Evolutionary conservation across 2,329 filamentous ascomycete species (phyloP).

Genomic region (Leptographium radiaticola): DNA sequence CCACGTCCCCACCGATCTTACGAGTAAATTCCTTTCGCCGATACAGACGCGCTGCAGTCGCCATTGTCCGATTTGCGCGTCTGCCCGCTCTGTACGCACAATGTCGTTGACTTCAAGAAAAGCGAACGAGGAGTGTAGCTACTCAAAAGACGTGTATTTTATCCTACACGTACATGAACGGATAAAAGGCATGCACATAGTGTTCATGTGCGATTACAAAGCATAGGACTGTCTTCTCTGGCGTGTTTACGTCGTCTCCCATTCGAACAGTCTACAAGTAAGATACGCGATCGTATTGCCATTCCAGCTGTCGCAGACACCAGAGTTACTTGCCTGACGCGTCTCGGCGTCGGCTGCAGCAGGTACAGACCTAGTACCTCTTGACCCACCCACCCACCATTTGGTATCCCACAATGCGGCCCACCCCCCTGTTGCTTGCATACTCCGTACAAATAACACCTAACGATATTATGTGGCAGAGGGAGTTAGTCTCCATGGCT

Average conservation of each 20-base stretch:
- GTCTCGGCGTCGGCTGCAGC: no score
- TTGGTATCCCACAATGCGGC: no score
- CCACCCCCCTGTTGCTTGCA: conserved; percentile 8
- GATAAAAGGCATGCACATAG: no score
- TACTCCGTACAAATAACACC: conserved; percentile 3
- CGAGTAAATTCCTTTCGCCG: not conserved
- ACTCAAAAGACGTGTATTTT: no score
- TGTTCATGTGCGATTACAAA: no score
- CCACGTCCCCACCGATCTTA: not conserved
- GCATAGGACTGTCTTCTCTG: not conserved
- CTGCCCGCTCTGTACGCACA: no score
- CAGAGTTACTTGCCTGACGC: not conserved
- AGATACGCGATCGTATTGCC: no score
- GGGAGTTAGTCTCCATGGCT: not conserved
- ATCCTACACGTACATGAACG: no score
- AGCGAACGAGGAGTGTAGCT: no score
- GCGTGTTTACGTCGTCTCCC: not conserved
- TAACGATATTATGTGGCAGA: not conserved
- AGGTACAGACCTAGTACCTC: not conserved
- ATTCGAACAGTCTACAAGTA: not conserved
- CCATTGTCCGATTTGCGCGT: no score
- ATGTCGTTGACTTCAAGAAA: no score
- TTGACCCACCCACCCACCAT: not conserved
- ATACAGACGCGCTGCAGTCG: no score
- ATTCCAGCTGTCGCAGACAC: not conserved